Percentiles rank a stretch among this genome's conserved stretches.
Evolutionary conservation across 1,284 basidiomycete species (phyloP).

Genomic region (Austroboletus novae-zelandiae): DNA sequence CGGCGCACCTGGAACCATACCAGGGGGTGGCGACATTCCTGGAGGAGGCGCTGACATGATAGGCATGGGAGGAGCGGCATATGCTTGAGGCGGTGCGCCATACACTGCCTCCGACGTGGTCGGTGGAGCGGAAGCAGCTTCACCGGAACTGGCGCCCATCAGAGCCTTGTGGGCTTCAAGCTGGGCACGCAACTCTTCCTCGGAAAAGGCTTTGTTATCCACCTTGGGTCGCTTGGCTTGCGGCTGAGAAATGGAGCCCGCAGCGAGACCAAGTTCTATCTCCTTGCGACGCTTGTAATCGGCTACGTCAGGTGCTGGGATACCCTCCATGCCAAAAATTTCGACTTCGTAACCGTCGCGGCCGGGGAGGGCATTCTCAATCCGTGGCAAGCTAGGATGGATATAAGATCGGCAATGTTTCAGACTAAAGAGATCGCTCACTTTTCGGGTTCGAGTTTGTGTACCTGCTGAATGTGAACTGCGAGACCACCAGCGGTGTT

Average conservation of each 20-base stretch:
- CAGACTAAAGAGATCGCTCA: conserved; percentile 39
- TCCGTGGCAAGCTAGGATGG: conserved; percentile 61
- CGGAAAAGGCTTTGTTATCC: conserved; percentile 77
- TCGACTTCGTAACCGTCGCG: conserved; percentile 98
- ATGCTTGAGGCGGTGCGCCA: conserved; percentile 66
- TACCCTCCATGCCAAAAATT: conserved; percentile 99
- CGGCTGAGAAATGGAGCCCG: conserved; percentile 76
- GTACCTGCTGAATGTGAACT: conserved; percentile 98
- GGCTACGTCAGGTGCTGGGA: conserved; percentile 89
- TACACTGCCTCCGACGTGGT: conserved; percentile 53
- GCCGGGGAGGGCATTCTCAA: conserved; percentile 95
- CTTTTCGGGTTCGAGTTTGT: conserved; percentile 97
- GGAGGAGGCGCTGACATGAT: conserved; percentile 40
- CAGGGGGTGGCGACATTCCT: conserved; percentile 43
- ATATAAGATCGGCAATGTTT: conserved; percentile 6
- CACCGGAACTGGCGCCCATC: conserved; percentile 65
- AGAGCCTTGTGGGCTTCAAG: conserved; percentile 89
- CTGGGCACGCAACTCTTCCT: conserved; percentile 83
- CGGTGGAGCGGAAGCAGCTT: conserved; percentile 35
- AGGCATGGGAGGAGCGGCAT: conserved; percentile 54
- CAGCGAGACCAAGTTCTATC: conserved; percentile 83
- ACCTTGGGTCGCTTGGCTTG: conserved; percentile 80
- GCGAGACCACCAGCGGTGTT: conserved; percentile 98
- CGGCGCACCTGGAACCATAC: conserved; percentile 37
- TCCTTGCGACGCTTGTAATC: conserved; percentile 95